These are phyloP conservation scores for Elsinoe australis DNA, from an alignment of 2,329 filamentous ascomycete genomes.

Conservation along the genomic window DNA sequence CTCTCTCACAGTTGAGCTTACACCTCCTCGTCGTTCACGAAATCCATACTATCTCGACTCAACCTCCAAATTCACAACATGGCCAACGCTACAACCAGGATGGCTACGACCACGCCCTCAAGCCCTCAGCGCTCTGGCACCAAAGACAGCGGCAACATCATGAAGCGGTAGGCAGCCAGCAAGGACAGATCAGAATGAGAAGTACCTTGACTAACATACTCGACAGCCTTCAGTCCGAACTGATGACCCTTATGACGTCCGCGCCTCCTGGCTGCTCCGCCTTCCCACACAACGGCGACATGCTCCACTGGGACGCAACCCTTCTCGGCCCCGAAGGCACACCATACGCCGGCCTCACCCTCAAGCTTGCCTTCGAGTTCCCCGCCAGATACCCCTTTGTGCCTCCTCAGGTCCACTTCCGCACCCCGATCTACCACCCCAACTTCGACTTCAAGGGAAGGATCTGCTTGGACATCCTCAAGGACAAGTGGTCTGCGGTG, in stretches of 20 bases:
- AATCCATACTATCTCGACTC: background rate
- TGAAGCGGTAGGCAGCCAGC: slow-evolving; percentile 38
- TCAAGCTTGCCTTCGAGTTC: slow-evolving; percentile 90
- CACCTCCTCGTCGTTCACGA: background rate
- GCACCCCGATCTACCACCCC: slow-evolving; percentile 97
- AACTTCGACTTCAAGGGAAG: slow-evolving; percentile 96
- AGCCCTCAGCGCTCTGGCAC: slow-evolving; percentile 25
- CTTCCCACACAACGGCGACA: slow-evolving; percentile 86
- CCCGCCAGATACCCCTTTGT: slow-evolving; percentile 89
- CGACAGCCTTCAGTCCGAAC: slow-evolving; percentile 83
- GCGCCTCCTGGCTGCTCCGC: slow-evolving; percentile 89
- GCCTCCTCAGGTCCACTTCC: slow-evolving; percentile 87
- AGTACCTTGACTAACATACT: slow-evolving; percentile 14
- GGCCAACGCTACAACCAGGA: slow-evolving; percentile 28
- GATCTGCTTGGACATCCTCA: slow-evolving; percentile 95
- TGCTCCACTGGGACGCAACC: slow-evolving; percentile 87
- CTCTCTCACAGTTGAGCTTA: background rate
- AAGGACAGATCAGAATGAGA: no score
- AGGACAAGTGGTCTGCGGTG: slow-evolving; percentile 97
- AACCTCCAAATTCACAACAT: no score
- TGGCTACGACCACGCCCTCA: slow-evolving; percentile 26
- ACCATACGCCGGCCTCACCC: slow-evolving; percentile 76
- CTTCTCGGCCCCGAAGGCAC: slow-evolving; percentile 87
- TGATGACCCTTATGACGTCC: slow-evolving; percentile 98
- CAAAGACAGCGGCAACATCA: slow-evolving; percentile 38